Conservation (phyloP, 2,329 filamentous ascomycete genomes). For the Botrytis sinoallii region DNA sequence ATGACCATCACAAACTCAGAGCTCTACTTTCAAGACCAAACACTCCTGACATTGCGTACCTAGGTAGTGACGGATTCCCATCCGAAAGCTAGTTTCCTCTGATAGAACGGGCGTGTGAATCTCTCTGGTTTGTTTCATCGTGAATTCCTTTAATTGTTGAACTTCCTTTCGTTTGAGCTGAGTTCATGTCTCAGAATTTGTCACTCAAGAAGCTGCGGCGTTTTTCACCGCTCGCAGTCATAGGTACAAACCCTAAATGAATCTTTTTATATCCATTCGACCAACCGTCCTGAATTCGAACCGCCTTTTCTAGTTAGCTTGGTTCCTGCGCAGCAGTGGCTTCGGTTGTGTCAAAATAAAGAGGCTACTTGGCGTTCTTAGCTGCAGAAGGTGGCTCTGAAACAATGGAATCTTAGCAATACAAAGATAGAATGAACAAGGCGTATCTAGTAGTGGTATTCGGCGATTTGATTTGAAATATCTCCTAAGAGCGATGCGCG, state of each 20-base stretch:
- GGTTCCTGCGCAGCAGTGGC: not conserved
- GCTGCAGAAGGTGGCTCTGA: not conserved
- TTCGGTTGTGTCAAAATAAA: not conserved
- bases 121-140: not conserved
- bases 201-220: not conserved
- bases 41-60: not conserved
- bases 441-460: not conserved
- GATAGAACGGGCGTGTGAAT: not conserved
- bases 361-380: not conserved
- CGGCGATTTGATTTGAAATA: not conserved
- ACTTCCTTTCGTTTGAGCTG: not conserved
- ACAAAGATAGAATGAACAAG: not conserved
- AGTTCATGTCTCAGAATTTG: not conserved
- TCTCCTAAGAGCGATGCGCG: too few relatives aligned
- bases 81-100: not conserved
- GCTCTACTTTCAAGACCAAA: not conserved
- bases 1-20: not conserved
- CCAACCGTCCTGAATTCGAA: not conserved
- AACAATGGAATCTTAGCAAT: too few relatives aligned
- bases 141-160: not conserved
- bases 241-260: too few relatives aligned
- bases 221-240: not conserved
- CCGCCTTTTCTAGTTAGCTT: not conserved
- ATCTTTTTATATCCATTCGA: not conserved
- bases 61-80: too few relatives aligned